Evolutionary conservation across 257 asterid genomes (phyloP), one percentile per base, ranked within the genome.

Genomic region (Petrea volubilis): DNA sequence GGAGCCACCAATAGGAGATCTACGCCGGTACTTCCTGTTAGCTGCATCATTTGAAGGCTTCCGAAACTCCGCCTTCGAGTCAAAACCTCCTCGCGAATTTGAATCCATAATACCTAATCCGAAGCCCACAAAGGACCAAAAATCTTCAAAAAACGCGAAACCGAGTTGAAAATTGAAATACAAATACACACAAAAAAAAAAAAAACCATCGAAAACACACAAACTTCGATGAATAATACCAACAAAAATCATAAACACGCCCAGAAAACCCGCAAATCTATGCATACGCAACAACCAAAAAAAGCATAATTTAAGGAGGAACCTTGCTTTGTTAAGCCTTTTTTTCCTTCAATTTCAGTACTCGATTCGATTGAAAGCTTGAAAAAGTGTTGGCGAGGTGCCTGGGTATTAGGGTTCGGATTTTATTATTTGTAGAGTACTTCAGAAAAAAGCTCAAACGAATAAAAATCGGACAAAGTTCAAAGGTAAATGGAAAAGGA

Each of bases 1-100:
- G 43, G 96, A 91, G 58, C 87, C 88, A 23, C 76, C 85, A 6
- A 57, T 64, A 15, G 97, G 92, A 80, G 97, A 89, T 47, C 96
- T 87, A 55, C 96, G 97, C 82, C 98, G 78, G 81, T 94, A 94
- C 80, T 86, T 89, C 84, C 98, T 76, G 68, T 72, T 78, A 72
- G 78, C 84, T 3, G 95, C 86, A 72, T 91, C 98, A 70, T 69
- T 86, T 4, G 78, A 44, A 15, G 90, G 96, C 96, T 87, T 94
- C 76, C 96, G 90, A 77, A 94, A 94, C 41, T 86, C 89, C 4
- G 88, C 78, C 77, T 75, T 84, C 13, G 81, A 49, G 67, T 89
- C 92, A 61, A 50, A 75, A 47, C 70, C 74, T 18, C 84, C 92
- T 74, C 46, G 74, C 66, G 72, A 69, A 58, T 81, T 74, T 49